Percentiles rank a stretch among this genome's conserved stretches.
Evolutionary conservation across 805 yeast species (phyloP).

Genomic region (Millerago galiae): DNA sequence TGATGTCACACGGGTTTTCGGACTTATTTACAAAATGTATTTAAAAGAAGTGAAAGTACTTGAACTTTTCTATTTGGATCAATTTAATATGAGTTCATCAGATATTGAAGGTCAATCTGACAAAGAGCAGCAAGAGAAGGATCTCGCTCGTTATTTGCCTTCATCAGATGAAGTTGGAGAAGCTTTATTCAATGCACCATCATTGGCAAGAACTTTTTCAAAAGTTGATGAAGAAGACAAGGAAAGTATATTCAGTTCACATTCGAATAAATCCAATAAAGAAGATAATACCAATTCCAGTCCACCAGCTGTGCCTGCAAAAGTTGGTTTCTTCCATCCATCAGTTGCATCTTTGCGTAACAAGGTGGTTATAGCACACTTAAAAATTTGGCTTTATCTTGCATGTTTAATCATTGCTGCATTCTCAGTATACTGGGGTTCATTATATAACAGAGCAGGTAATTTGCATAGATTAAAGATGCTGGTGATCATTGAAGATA

Average conservation of each 20-base stretch:
- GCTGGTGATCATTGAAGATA: constrained; percentile 30
- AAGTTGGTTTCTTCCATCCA: constrained; percentile 14
- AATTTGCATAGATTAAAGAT: constrained; percentile 22
- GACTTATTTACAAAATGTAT: neutral
- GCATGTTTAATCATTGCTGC: constrained; percentile 29
- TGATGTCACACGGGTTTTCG: neutral
- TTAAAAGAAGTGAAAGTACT: neutral
- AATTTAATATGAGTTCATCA: too few species aligned
- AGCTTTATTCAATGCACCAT: constrained; percentile 1
- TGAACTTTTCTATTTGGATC: too few species aligned
- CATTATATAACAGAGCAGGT: constrained; percentile 24
- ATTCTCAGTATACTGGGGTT: constrained; percentile 34
- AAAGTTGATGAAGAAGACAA: constrained; percentile 1
- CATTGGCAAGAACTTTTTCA: constrained; percentile 1
- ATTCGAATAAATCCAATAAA: neutral
- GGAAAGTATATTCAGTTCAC: neutral
- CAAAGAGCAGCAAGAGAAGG: neutral
- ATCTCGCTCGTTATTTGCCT: neutral
- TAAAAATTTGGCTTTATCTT: constrained; percentile 23
- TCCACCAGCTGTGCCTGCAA: constrained; percentile 4
- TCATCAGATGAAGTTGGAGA: constrained; percentile 6
- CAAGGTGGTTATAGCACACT: constrained; percentile 7
- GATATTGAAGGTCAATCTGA: neutral
- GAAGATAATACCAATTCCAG: neutral
- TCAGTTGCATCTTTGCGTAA: constrained; percentile 11